Base-by-base conservation (phyloP, 208 protist genomes). In the Trypanosoma scelopori region DNA sequence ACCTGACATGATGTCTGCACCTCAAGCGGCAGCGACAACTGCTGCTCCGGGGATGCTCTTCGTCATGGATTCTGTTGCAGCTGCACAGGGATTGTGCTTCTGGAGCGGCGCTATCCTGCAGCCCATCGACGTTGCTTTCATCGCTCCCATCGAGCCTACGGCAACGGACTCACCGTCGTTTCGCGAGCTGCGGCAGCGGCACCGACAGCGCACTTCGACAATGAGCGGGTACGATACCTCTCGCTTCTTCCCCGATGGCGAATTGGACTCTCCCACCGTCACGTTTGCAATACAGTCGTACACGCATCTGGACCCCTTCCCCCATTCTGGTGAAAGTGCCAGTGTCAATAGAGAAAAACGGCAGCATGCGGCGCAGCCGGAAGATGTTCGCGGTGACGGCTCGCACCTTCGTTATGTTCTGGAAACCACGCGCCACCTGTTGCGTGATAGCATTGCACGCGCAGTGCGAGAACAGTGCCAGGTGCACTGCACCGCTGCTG, bases 21-120 rank as follows among this genome's bases (percentile, higher is more conserved):
- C 15, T 3, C 58, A 18, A 56, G 11, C n/a, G 25, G 5, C 49
- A 45, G 5, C 43, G 11, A 28, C 7, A 39, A 22, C 61, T 3
- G 3, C 58, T 15, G 37, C 52, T 5, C 76, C 83, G 9, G 83
- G 79, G 12, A 89, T 89, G 83, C 63, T 89, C 25, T 94, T 81
- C 65, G 74, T 74, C 56, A 82, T 84, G 73, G 65, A 74, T 45
- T 27, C 62, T 46, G 37, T 66, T 28, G 46, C 75, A n/a, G 53
- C 52, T 11, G 51, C 55, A 20, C 47, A 74, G 48, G 64, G 76
- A 27, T 41, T 92, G 13, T 50, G 61, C 68, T 95, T 95, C 66
- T 95, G 89, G 87, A 93, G 86, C 48, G 89, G 89, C 1, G 89
- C 82, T 23, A 95, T 95, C 30, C 56, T 49, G 23, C 73, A 84